Evolutionary conservation across 176 grass and related monocot genomes (phyloP), one percentile per base, ranked within the genome.

Genomic region (Hyparrhenia diplandra): DNA sequence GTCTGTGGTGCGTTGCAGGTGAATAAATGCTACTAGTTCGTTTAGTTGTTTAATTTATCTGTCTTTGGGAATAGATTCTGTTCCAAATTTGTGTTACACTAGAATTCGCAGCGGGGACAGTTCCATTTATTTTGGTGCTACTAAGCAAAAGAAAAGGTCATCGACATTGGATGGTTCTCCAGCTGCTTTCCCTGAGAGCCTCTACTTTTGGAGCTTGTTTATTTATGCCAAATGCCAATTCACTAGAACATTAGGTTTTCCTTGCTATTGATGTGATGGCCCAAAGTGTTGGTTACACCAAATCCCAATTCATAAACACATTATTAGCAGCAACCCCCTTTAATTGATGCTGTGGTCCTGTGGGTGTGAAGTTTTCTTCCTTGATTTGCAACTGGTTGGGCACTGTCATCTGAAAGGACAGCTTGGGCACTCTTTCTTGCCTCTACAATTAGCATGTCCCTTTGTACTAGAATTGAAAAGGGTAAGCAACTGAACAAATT

Each of bases 201-300:
- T 62, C 41, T 25, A 21, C 20, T 42, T 64, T 40, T 37, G 23
- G 64, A 39, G 8, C 27, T 52, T 67, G 21, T 7, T 68, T 68
- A 32, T 68, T 64, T 64, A 71, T 79, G 71, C 75, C 75, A 64
- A 40, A 73, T 52, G 54, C 10, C 12, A 63, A 17, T 72, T 40
- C 11, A 79, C 37, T 29, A 54, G 52, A 73, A 64, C 32, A 85
- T 79, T 13, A 30, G 30, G 28, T 72, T 58, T n/a, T 72, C 13
- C 52, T 78, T 49, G 41, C 49, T 40, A 55, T 72, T 62, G 42
- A 72, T 31, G 83, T 63, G 55, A 59, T 24, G 75, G 75, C 64
- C 42, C 67, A 54, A 13, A 43, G 69, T 42, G 30, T 65, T 17
- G 67, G 57, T 85, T 73, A 71, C 29, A 85, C 76, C 83, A 64